These are phyloP conservation scores for Spathaspora boniae DNA, from an alignment of 805 yeast genomes.

Conservation along the genomic window DNA sequence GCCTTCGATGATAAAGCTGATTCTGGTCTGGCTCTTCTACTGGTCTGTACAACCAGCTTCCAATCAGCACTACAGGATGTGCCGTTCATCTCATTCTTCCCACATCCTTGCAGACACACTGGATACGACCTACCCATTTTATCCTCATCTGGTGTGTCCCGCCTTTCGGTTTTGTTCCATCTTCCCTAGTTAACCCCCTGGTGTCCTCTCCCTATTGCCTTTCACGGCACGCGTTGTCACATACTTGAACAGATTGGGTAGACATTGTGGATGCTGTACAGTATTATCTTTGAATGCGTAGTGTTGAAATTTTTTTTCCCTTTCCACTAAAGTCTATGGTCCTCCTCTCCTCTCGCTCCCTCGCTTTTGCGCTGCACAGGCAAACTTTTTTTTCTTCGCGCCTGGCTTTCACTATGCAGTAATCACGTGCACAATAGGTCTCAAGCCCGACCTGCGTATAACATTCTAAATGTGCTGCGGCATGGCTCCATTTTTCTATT, in stretches of 20 bases:
- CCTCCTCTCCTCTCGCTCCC: too few species aligned
- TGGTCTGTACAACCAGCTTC: not conserved
- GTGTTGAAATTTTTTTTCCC: slow-evolving; percentile 13
- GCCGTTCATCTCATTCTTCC: not conserved
- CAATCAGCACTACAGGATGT: not conserved
- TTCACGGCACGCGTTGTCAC: slow-evolving; percentile 29
- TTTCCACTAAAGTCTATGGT: too few species aligned
- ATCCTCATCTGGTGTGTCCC: too few species aligned
- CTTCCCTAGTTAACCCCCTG: not conserved
- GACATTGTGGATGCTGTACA: slow-evolving; percentile 42
- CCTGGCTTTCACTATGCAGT: not conserved
- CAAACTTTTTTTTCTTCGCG: not conserved
- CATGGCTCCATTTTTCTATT: too few species aligned
- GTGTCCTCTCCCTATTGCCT: not conserved
- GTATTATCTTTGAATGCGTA: slow-evolving; percentile 6
- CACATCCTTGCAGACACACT: not conserved
- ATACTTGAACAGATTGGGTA: slow-evolving; percentile 88
- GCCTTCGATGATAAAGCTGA: too few species aligned
- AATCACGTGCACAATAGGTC: not conserved
- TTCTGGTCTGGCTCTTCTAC: not conserved
- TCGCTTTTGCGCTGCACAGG: not conserved
- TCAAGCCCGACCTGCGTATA: too few species aligned
- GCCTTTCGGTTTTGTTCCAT: not conserved
- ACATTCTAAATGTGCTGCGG: too few species aligned
- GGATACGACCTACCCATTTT: too few species aligned